Evolutionary conservation across 2,329 filamentous ascomycete genomes (phyloP).

Genomic region (Fusarium circinatum): DNA sequence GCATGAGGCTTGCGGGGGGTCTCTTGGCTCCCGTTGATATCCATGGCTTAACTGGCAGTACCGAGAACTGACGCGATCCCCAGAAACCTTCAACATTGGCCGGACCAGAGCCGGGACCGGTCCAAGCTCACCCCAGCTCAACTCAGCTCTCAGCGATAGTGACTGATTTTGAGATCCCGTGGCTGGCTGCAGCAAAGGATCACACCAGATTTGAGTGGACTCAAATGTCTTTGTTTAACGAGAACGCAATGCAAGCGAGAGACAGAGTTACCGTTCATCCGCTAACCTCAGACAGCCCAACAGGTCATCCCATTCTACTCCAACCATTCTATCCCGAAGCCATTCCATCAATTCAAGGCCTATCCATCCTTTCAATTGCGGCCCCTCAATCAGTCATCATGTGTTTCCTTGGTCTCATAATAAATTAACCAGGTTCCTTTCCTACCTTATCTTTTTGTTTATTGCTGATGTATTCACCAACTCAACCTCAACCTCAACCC

Average conservation of each 20-base stretch:
- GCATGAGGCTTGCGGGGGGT: constrained; percentile 18
- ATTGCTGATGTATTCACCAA: neutral
- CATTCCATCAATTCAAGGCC: constrained; percentile 12
- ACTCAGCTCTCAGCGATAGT: constrained; percentile 4
- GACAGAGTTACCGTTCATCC: constrained; percentile 17
- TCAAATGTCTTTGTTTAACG: constrained; percentile 14
- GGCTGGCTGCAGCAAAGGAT: constrained; percentile 20
- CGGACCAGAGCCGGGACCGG: constrained; percentile 18
- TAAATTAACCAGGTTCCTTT: neutral
- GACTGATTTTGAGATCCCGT: constrained; percentile 23
- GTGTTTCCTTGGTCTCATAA: constrained; percentile 3
- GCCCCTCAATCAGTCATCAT: constrained; percentile 26
- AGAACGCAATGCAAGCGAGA: constrained; percentile 13
- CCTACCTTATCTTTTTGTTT: neutral
- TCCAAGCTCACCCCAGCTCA: constrained; percentile 27
- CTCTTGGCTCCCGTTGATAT: neutral
- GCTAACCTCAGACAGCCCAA: constrained; percentile 37
- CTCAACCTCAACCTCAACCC: neutral
- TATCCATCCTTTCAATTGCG: constrained; percentile 17
- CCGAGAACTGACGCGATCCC: constrained; percentile 32
- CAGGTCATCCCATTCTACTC: constrained; percentile 1
- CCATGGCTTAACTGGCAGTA: constrained; percentile 15
- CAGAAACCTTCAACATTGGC: constrained; percentile 19
- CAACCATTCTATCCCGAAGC: constrained; percentile 32
- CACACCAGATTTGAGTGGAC: constrained; percentile 24